Conservation (phyloP, 2,329 filamentous ascomycete genomes). For the Pezicula neosporulosa region DNA sequence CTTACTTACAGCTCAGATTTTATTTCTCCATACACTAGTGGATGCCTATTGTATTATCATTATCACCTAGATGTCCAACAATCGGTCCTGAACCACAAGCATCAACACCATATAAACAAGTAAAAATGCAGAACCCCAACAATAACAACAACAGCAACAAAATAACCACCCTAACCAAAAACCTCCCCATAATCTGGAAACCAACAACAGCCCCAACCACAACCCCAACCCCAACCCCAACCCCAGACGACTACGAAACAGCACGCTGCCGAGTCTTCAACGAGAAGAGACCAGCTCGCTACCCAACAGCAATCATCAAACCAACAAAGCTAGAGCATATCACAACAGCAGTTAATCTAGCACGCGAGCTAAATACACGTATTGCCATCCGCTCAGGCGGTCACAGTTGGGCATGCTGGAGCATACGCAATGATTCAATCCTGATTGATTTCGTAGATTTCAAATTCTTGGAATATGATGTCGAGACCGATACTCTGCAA, state of each 20-base stretch:
- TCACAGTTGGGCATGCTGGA: conserved; percentile 47
- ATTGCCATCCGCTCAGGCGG: conserved; percentile 46
- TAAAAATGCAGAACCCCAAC: too few relatives aligned
- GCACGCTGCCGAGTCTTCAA: conserved; percentile 44
- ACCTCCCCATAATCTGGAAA: too few relatives aligned
- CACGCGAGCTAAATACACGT: conserved; percentile 29
- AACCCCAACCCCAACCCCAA: too few relatives aligned
- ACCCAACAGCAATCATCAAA: conserved; percentile 38
- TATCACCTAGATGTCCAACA: too few relatives aligned
- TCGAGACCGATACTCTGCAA: conserved; percentile 31
- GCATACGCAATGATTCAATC: conserved; percentile 42
- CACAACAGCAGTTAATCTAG: conserved; percentile 33
- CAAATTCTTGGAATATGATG: conserved; percentile 35
- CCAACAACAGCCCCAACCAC: too few relatives aligned
- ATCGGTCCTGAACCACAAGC: too few relatives aligned
- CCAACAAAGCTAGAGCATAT: conserved; percentile 33
- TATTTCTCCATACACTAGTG: too few relatives aligned
- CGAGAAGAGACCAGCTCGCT: conserved; percentile 32
- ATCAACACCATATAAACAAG: too few relatives aligned
- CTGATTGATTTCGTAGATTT: conserved; percentile 35
- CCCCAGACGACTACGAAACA: conserved; percentile 28
- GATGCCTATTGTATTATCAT: too few relatives aligned
- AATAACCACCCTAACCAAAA: too few relatives aligned
- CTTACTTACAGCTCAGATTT: too few relatives aligned
- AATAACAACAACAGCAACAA: too few relatives aligned